Evolutionary conservation across 139 green algal species (phyloP), one percentile per base, ranked within the genome.

Genomic region (Desmodesmus armatus): DNA sequence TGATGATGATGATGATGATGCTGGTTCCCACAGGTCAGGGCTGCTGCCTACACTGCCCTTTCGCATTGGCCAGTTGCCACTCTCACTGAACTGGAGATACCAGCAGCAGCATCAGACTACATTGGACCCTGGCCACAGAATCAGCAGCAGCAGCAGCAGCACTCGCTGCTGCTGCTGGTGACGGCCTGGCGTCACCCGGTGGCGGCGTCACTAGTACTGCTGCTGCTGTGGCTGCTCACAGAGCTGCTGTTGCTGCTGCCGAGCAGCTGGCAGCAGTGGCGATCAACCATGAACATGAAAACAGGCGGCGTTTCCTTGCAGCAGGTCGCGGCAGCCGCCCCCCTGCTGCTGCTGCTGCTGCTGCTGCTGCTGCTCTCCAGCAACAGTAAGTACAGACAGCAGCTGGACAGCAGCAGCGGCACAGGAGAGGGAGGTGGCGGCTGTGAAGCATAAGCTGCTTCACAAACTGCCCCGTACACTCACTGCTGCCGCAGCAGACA

Each of bases 91-190:
- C 55, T 82, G 53, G 76, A 82, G 76, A 3, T 72, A 23, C 53
- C 53, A 40, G 53, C 76, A 58, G 37, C 76, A 71, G 76, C 76
- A 53, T 37, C 76, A 40, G 76, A n/a, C 3, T 82, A 82, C 47
- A 58, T 29, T 4, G 55, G 55, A 58, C 76, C 76, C 29, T 82
- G 23, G 76, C 76, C 58, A 29, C 55, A 55, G 76, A 82, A 37
- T 53, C 76, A 82, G 76, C 76, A 53, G 76, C 53, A 58, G 35
- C 60, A 7, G 76, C 76, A 73, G 55, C 55, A 58, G 76, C 55
- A 31, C 29, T 72, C 17, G 47, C 73, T 51, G 47, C 73, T 69
- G 73, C 49, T 49, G 73, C 72, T 31, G 35, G 23, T 13, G 58
- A 31, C 21, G 58, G n/a, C n/a, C n/a, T 66, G 23, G 58, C 53